Evolutionary conservation across 345 rosid species (phyloP), one percentile per base, ranked within the genome.

Genomic region (Salix purpurea): DNA sequence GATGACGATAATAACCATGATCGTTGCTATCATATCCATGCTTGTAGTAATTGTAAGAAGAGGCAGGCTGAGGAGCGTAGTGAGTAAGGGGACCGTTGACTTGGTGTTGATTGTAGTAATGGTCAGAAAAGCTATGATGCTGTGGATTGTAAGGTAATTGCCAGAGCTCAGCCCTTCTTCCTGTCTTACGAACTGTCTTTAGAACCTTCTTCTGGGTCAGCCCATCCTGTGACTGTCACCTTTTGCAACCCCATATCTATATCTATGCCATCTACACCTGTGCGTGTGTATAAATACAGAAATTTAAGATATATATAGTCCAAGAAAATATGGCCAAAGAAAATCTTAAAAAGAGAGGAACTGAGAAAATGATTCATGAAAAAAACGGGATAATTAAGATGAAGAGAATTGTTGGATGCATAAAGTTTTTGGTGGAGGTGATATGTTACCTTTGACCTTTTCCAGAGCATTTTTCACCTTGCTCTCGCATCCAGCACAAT

Each of bases 141-240:
- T 85, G 86, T 12, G 93, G 94, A 71, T 86, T 89, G 76, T 83
- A 87, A 0, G 97, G 96, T 28, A 91, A 76, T 77, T 90, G 97
- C 99, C 96, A 95, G 42, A 95, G 85, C 87, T 95, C 99, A 0
- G 94, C 97, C 71, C 97, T 82, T 72, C 93, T 74, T 0, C 97
- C 99, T 0, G 96, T 90, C 78, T 84, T 88, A 60, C 97, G 78
- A 12, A 88, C 97, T 19, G 85, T 84, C 77, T 90, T 90, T 0
- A 95, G 85, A 24, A 95, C 89, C 78, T 91, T 92, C 81, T 91
- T 95, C 58, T 86, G 96, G 96, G 81, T 92, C 97, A 0, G 92
- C 93, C 77, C 87, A 90, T 48, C 97, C 97, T 4, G 84, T 91
- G 58, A 92, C 92, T 0, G 93, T 92, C 74, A 95, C 97, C 86